These are phyloP conservation scores for Starmera caribaea DNA, from an alignment of 805 yeast species.

Conservation along the genomic window DNA sequence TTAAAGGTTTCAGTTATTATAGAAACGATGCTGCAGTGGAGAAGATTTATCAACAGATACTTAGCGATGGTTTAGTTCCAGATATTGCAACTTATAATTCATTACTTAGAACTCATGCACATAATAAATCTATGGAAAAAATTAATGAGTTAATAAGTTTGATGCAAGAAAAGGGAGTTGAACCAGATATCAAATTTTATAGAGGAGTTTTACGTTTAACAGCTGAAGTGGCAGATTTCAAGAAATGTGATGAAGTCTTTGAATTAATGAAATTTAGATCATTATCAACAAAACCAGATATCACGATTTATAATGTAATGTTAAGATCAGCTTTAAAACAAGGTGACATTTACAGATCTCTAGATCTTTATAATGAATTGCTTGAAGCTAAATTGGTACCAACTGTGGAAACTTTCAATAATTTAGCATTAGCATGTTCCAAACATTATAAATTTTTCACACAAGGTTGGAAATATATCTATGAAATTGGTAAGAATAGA, in stretches of 20 bases:
- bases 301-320: slow-evolving; percentile 60
- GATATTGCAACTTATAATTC: slow-evolving; percentile 30
- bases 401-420: slow-evolving; percentile 35
- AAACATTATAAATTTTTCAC: slow-evolving; percentile 34
- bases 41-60: slow-evolving; percentile 18
- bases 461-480: slow-evolving; percentile 72
- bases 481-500: slow-evolving; percentile 42
- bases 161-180: slow-evolving; percentile 21
- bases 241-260: slow-evolving; percentile 64
- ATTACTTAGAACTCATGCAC: slow-evolving; percentile 32
- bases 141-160: slow-evolving; percentile 8
- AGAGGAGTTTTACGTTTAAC: slow-evolving; percentile 54
- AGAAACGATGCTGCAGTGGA: slow-evolving; percentile 22
- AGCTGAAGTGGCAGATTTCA: slow-evolving; percentile 38
- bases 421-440: slow-evolving; percentile 62
- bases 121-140: slow-evolving; percentile 17
- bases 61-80: slow-evolving; percentile 16
- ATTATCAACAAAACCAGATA: slow-evolving; percentile 53
- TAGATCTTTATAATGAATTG: slow-evolving; percentile 74
- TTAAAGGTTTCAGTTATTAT: slow-evolving; percentile 25
- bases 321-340: slow-evolving; percentile 55
- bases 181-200: slow-evolving; percentile 37
- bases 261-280: slow-evolving; percentile 81
- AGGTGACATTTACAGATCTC: slow-evolving; percentile 59
- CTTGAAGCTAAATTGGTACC: slow-evolving; percentile 25